Conservation (phyloP, 2,329 filamentous ascomycete genomes). For the Colletotrichum gloeosporioides region DNA sequence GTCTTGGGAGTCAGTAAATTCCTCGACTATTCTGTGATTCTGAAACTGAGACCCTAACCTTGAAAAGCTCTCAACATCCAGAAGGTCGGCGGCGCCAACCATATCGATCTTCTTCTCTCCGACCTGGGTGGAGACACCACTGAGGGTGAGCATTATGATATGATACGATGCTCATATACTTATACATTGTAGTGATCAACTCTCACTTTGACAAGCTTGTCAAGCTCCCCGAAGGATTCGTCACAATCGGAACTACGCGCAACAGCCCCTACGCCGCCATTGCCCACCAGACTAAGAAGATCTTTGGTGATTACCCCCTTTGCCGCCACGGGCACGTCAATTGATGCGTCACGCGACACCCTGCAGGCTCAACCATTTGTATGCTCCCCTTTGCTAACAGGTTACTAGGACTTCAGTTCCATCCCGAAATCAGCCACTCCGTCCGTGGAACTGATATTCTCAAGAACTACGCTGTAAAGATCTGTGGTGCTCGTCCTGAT, state of each 20-base stretch:
- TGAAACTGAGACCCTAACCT: constrained; percentile 33
- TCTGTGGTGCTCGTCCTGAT: constrained; percentile 77
- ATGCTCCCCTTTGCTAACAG: background rate
- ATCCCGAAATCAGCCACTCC: constrained; percentile 76
- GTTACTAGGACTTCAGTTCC: constrained; percentile 74
- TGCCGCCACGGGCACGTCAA: background rate
- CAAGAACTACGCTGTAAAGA: constrained; percentile 82
- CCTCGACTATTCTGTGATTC: background rate
- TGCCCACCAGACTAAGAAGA: constrained; percentile 71
- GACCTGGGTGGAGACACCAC: constrained; percentile 71
- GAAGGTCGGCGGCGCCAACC: constrained; percentile 56
- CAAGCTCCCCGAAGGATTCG: constrained; percentile 74
- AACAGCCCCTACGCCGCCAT: constrained; percentile 85
- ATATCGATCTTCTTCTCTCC: constrained; percentile 79
- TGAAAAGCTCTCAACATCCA: constrained; percentile 57
- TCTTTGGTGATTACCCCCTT: constrained; percentile 59
- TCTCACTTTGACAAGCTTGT: constrained; percentile 87
- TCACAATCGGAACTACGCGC: constrained; percentile 73
- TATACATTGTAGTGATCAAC: constrained; percentile 70
- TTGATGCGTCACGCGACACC: background rate
- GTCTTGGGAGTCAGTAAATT: background rate
- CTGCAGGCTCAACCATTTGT: background rate
- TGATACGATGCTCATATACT: background rate
- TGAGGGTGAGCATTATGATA: constrained; percentile 40
- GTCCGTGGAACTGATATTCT: constrained; percentile 73